Evolutionary conservation across 306 rosid species (phyloP), one percentile per base, ranked within the genome.

Genomic region (Fragaria nilgerrensis): DNA sequence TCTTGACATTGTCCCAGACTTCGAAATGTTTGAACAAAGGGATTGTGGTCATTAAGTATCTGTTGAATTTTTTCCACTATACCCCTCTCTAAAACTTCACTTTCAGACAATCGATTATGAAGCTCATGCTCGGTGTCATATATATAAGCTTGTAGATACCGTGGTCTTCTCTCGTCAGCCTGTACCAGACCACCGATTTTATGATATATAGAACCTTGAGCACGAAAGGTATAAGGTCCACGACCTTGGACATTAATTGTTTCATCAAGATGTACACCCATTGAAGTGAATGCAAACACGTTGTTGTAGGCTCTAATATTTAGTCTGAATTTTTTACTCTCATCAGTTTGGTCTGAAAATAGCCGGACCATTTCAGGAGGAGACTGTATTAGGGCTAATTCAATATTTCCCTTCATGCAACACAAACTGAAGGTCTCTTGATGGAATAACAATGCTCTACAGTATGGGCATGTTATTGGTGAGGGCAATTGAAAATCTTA

Each of bases 181-280:
- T 66, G 50, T 53, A 53, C 2, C 20, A 53, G 20, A 3, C 19
- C 34, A 20, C 27, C 9, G 36, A n/a, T 73, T 8, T 68, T 41
- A 43, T 68, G 67, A 37, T 52, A 73, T 52, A 73, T 34, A 11
- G 29, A 44, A 17, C 77, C 77, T 37, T 73, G 67, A 5, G 63
- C 65, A 7, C 77, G 65, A 52, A 73, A 73, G 0, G 52, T 73
- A n/a, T 32, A 73, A 32, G 58, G 8, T 11, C 52, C 52, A 32
- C 11, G 17, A 2, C 17, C 50, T 36, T 14, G 16, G 39, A 36
- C 5, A 36, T 36, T 32, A 8, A 34, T 73, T 17, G 5, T 41
- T 20, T 37, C 29, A 73, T 53, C 76, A n/a, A 34, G 25, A 50
- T 36, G 25, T 5, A 55, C 49, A 1, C 76, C 52, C 25, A 52